Conservation (phyloP, 768 basidiomycete species). For the Trametes cingulata region DNA sequence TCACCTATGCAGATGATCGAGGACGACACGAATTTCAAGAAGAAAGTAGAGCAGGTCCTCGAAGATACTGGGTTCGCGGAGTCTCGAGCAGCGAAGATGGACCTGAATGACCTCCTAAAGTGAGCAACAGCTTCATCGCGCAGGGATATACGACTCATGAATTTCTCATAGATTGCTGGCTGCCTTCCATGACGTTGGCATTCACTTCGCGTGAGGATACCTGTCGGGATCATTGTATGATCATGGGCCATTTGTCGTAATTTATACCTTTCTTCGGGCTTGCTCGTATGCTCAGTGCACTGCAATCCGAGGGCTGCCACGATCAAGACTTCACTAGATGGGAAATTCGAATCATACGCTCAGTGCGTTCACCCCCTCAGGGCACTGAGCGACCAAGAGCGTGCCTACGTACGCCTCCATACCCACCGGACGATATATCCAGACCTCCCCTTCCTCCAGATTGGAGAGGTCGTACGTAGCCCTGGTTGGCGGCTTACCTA, state of each 20-base stretch:
- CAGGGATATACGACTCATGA: not conserved
- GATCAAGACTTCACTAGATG: no score
- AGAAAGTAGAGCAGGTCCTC: constrained; percentile 72
- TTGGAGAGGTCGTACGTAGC: constrained; percentile 44
- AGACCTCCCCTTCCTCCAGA: constrained; percentile 53
- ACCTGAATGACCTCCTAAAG: constrained; percentile 89
- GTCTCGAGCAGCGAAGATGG: constrained; percentile 89
- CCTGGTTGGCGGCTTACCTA: constrained; percentile 41
- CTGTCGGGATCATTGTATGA: not conserved
- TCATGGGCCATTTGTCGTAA: constrained; percentile 5
- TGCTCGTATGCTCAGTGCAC: not conserved
- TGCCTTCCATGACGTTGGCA: constrained; percentile 72
- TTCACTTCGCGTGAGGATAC: constrained; percentile 60
- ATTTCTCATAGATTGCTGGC: constrained; percentile 54
- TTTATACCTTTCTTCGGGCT: not conserved
- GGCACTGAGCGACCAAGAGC: constrained; percentile 23
- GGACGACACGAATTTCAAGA: constrained; percentile 68
- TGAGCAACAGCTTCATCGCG: constrained; percentile 37
- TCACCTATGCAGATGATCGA: constrained; percentile 64
- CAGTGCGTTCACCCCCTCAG: constrained; percentile 20
- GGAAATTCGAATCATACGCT: not conserved
- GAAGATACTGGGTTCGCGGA: constrained; percentile 72
- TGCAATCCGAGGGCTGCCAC: not conserved
- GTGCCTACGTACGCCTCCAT: constrained; percentile 38
- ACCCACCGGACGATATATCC: constrained; percentile 57